Evolutionary conservation across 202 grass and related monocot genomes (phyloP).

Genomic region (Carex arenaria): DNA sequence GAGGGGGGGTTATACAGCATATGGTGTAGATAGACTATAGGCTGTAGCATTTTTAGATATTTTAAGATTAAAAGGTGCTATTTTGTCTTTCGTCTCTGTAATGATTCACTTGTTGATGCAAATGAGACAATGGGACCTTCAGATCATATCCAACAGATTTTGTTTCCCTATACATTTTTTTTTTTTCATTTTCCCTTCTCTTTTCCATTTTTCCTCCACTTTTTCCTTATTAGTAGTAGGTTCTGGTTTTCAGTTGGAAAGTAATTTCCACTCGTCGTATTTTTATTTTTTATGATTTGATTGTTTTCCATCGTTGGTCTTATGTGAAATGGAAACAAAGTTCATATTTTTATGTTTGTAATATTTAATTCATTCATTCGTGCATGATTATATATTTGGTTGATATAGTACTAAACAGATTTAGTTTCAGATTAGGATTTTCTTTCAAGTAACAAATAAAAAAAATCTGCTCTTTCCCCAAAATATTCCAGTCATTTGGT

Average conservation of each 20-base stretch:
- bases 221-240: not conserved
- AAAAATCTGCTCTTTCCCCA: not conserved
- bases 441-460: not conserved
- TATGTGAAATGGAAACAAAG: not conserved
- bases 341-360: not conserved
- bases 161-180: not conserved
- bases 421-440: not conserved
- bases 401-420: not conserved
- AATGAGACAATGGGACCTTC: constrained; percentile 6
- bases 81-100: not conserved
- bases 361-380: not conserved
- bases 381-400: not conserved
- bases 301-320: not conserved
- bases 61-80: not conserved
- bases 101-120: not conserved
- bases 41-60: not conserved
- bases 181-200: not conserved
- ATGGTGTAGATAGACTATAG: not conserved
- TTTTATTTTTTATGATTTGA: not conserved
- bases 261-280: not conserved
- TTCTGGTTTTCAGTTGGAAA: not conserved
- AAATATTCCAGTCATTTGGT: not conserved
- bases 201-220: not conserved
- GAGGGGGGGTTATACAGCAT: not conserved
- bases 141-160: constrained; percentile 11